phyloP scores from a whole-genome alignment of 2,329 filamentous ascomycete genomes.

The Phialophora expanda region DNA sequence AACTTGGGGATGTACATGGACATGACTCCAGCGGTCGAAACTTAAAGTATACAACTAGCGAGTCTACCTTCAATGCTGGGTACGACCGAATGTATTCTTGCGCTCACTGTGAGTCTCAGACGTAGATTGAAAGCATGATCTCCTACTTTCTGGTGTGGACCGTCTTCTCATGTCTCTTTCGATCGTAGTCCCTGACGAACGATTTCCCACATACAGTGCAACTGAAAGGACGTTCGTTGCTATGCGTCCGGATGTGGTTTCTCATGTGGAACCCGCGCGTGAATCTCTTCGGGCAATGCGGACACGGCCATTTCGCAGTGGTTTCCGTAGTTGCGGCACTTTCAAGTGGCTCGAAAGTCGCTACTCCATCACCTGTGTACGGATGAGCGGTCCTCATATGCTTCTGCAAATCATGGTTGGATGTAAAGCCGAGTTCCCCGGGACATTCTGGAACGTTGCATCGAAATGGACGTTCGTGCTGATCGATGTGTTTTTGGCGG shows the following conservation, averaged over 20 bases:
- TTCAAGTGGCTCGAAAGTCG: constrained; percentile 5
- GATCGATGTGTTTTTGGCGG: constrained; percentile 5
- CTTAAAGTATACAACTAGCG: too few relatives aligned
- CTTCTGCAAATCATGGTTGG: neutral
- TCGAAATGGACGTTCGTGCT: constrained; percentile 4
- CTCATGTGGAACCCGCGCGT: constrained; percentile 7
- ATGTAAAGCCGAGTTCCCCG: neutral
- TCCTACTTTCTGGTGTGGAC: constrained; percentile 1
- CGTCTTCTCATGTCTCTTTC: constrained; percentile 13
- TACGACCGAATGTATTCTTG: neutral
- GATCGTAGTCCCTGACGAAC: constrained; percentile 4
- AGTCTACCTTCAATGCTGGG: too few relatives aligned
- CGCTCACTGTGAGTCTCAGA: neutral
- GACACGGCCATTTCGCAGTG: constrained; percentile 5
- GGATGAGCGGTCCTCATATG: neutral
- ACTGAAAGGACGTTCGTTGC: constrained; percentile 5
- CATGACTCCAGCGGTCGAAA: too few relatives aligned
- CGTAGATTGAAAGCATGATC: neutral
- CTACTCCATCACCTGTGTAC: neutral
- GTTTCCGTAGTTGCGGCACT: neutral
- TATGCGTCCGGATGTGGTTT: neutral
- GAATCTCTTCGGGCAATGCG: constrained; percentile 3
- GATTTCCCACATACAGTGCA: constrained; percentile 3
- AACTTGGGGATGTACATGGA: too few relatives aligned
- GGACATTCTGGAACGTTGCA: neutral